Evolutionary conservation across 306 rosid species (phyloP).

Genomic region (Cajanus cajan): DNA sequence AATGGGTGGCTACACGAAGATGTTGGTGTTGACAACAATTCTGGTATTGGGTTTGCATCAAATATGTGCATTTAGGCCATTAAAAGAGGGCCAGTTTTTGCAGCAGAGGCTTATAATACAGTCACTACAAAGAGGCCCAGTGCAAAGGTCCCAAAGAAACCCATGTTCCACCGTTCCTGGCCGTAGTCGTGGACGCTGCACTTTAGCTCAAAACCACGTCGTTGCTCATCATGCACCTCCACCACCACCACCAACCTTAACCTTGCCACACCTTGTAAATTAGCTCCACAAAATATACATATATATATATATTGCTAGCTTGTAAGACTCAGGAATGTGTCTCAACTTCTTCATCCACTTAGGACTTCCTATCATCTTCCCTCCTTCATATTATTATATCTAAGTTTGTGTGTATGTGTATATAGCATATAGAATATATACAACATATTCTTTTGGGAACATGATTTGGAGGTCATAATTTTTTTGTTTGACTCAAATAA

Average conservation of each 20-base stretch:
- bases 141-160: constrained; percentile 2
- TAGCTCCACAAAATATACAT: too few relatives aligned
- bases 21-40: constrained; percentile 21
- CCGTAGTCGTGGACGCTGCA: constrained; percentile 29
- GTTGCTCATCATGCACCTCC: constrained; percentile 3
- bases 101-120: not conserved
- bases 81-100: constrained; percentile 14
- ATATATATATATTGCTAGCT: not conserved
- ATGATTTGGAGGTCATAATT: not conserved
- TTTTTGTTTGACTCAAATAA: not conserved
- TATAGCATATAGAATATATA: constrained; percentile 6
- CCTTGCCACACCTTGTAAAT: not conserved
- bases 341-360: not conserved
- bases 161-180: constrained; percentile 45
- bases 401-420: not conserved
- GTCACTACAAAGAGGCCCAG: constrained; percentile 36
- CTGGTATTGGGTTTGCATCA: constrained; percentile 16
- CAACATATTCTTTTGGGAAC: not conserved
- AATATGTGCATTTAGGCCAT: constrained; percentile 25
- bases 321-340: not conserved
- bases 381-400: not conserved
- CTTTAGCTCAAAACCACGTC: not conserved
- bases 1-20: constrained; percentile 26
- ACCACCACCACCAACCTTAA: constrained; percentile 13
- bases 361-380: not conserved